Conservation (phyloP, 495 filamentous ascomycete genomes). For the Trichoderma orchidacearum region DNA sequence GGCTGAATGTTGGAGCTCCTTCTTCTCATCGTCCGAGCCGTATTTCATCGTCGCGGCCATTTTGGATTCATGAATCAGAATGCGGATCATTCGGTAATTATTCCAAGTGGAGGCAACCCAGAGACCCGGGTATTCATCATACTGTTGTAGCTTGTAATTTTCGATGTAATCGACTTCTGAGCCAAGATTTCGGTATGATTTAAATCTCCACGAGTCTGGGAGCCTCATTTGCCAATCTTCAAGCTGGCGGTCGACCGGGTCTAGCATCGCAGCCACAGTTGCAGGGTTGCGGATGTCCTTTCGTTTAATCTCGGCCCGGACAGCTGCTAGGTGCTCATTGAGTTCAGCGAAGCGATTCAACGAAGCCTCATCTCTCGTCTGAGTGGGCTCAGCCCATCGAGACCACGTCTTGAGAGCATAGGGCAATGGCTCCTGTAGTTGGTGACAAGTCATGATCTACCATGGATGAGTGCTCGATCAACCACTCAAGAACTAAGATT, state of each 20-base stretch:
- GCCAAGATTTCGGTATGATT: neutral
- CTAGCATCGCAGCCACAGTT: neutral
- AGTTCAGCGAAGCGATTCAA: neutral
- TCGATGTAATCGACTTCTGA: neutral
- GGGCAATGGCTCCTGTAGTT: neutral
- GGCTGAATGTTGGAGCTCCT: neutral
- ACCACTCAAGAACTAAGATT: neutral
- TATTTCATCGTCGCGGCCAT: neutral
- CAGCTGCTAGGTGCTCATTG: neutral
- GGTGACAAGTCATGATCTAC: neutral
- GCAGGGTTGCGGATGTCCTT: neutral
- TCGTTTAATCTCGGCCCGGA: neutral
- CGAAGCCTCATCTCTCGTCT: neutral
- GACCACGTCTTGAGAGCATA: neutral
- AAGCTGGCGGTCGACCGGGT: neutral
- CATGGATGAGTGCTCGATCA: neutral
- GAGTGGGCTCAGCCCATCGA: neutral
- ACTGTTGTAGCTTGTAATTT: neutral
- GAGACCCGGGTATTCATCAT: neutral
- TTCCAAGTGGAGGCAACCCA: neutral
- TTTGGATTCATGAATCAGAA: neutral
- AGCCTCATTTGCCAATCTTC: neutral
- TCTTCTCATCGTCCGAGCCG: neutral
- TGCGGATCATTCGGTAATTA: neutral
- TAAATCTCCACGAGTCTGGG: neutral